Evolutionary conservation across 257 asterid genomes (phyloP).

Genomic region (Plectranthus barbatus): DNA sequence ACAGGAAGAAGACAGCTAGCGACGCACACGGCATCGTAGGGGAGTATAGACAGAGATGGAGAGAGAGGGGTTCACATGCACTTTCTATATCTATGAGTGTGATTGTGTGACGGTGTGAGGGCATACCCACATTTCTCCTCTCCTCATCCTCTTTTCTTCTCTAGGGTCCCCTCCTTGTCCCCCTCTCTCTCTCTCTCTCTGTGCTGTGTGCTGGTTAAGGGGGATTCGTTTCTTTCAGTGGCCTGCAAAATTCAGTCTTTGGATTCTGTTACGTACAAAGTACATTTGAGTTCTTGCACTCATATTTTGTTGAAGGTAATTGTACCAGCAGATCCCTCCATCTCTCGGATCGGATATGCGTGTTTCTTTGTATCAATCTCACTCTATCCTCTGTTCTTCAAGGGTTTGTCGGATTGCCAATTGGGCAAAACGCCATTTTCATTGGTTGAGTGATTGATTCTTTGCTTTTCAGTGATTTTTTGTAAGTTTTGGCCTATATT

Average conservation of each 20-base stretch:
- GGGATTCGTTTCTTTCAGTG: too few relatives aligned
- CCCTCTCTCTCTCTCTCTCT: neutral
- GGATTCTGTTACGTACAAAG: slow-evolving; percentile 10
- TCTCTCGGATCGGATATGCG: neutral
- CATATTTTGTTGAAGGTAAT: slow-evolving; percentile 20
- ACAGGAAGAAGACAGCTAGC: slow-evolving; percentile 31
- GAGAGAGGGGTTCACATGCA: slow-evolving; percentile 13
- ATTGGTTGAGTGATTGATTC: neutral
- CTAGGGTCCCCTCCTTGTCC: slow-evolving; percentile 10
- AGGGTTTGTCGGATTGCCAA: slow-evolving; percentile 8
- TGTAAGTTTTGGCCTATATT: neutral
- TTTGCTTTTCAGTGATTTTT: slow-evolving; percentile 3
- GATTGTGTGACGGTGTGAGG: too few relatives aligned
- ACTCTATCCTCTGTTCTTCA: too few relatives aligned
- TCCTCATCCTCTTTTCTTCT: slow-evolving; percentile 27
- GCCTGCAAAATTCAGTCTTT: slow-evolving; percentile 6
- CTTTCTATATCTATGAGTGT: slow-evolving; percentile 21
- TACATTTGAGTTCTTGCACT: slow-evolving; percentile 5
- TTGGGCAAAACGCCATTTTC: neutral
- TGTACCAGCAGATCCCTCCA: neutral
- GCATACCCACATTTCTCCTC: too few relatives aligned
- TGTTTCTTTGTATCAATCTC: neutral
- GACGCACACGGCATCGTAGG: slow-evolving; percentile 14
- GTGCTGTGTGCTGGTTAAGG: too few relatives aligned
- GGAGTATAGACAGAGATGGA: neutral